These are phyloP conservation scores for Fusarium mundagurra DNA, from an alignment of 2,329 filamentous ascomycete species.

Conservation along the genomic window DNA sequence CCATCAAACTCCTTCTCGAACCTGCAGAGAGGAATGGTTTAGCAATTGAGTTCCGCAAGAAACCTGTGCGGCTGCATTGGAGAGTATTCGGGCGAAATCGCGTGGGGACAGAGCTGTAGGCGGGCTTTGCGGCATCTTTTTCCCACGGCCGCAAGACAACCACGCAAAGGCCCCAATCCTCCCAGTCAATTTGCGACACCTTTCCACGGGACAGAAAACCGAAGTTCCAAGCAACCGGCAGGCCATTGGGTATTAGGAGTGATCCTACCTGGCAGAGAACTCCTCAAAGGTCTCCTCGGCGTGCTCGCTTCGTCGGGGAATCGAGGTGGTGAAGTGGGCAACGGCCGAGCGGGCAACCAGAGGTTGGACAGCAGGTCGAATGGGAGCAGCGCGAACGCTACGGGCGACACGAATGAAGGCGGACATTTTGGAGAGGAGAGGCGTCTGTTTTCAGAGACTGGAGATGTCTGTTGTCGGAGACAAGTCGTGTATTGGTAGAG, in stretches of 20 bases:
- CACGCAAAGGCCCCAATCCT: background rate
- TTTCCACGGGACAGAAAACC: background rate
- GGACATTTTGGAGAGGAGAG: conserved; percentile 66
- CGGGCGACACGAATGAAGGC: conserved; percentile 76
- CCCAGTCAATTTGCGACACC: background rate
- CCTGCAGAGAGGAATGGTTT: conserved; percentile 60
- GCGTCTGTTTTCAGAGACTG: conserved; percentile 31
- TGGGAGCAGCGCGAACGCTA: conserved; percentile 72
- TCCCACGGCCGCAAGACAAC: conserved; percentile 14
- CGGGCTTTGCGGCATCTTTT: conserved; percentile 44
- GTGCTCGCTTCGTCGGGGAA: conserved; percentile 69
- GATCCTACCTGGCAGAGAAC: conserved; percentile 91
- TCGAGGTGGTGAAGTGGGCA: conserved; percentile 72
- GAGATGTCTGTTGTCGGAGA: conserved; percentile 34
- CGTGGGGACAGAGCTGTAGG: conserved; percentile 37
- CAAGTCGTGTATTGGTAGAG: conserved; percentile 35
- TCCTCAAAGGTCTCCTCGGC: conserved; percentile 98
- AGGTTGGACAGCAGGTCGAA: conserved; percentile 65
- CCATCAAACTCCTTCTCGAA: conserved; percentile 99
- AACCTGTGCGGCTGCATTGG: conserved; percentile 37
- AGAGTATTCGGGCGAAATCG: conserved; percentile 43
- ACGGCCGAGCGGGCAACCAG: conserved; percentile 65
- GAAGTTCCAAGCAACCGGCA: background rate
- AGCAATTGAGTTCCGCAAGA: conserved; percentile 43
- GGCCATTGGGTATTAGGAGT: conserved; percentile 33